Evolutionary conservation across 2,329 filamentous ascomycete genomes (phyloP), one percentile per base, ranked within the genome.

Genomic region (Dryadomyces quercivorus): DNA sequence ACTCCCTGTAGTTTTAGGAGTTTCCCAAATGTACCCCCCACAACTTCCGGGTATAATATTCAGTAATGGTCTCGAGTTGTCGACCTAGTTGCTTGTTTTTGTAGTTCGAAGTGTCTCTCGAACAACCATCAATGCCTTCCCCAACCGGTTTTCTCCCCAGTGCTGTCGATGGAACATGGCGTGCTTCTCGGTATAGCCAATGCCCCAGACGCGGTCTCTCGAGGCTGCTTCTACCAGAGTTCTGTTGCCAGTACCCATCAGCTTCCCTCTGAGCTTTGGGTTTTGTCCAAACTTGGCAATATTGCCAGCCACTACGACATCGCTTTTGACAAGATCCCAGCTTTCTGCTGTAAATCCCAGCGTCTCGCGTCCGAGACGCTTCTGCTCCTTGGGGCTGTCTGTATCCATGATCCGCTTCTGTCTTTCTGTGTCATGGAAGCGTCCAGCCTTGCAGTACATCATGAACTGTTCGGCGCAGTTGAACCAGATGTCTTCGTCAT

Each of bases 131-230:
- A 86, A 65, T 21, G 75, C 80, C 66, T 77, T 78, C 0, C 83
- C 84, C 48, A 86, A 64, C 54, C 85, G 62, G 66, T 87, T 87
- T 67, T 76, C 57, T 0, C 84, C 83, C 84, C 83, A 87, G 2
- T 65, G 59, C 13, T 66, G 62, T 52, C 36, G 58, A 53, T 67
- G 72, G 1, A 40, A 58, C 55, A 67, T 70, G 2, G 81, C 82
- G 61, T 75, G 67, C 16, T 66, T 68, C 5, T 73, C 76, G 2
- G 62, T 69, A 60, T 79, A 84, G 4, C 84, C 83, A 44, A 87
- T 70, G 1, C 83, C 84, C 84, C 83, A 87, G 52, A 86, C 76
- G 9, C 71, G 63, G 68, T 87, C 83, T 56, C 65, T 70, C 8
- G 81, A 78, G 55, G 75, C 75, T 31, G 80, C 80, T 67, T 84